These are phyloP conservation scores for Saccharomycopsis fermentans DNA, from an alignment of 805 yeast species.

Conservation along the genomic window DNA sequence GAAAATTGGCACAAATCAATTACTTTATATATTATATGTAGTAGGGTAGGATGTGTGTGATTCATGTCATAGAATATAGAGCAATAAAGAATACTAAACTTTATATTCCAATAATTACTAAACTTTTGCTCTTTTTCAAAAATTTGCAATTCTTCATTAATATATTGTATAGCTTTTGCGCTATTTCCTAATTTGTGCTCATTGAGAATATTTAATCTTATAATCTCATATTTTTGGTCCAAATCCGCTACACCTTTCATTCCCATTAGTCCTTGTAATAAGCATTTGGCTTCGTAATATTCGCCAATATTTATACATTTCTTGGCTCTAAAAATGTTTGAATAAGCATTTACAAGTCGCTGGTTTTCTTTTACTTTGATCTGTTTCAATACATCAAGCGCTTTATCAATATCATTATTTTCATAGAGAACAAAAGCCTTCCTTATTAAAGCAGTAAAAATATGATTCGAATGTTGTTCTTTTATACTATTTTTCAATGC, in stretches of 20 bases:
- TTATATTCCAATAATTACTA: conserved; percentile 36
- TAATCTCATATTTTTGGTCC: conserved; percentile 25
- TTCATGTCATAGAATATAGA: conserved; percentile 28
- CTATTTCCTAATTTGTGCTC: conserved; percentile 21
- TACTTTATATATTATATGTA: conserved; percentile 41
- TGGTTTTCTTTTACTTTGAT: conserved; percentile 20
- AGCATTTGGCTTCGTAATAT: conserved; percentile 22
- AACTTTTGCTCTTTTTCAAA: conserved; percentile 19
- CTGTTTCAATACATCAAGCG: conserved; percentile 28
- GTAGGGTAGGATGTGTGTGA: conserved; percentile 34
- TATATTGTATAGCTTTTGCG: conserved; percentile 21
- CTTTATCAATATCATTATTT: conserved; percentile 32
- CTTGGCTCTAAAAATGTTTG: conserved; percentile 29
- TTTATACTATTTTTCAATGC: conserved; percentile 32
- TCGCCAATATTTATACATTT: conserved; percentile 23
- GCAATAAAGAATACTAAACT: conserved; percentile 39
- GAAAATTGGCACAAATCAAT: conserved; percentile 37
- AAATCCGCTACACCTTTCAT: conserved; percentile 21
- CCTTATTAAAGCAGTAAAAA: conserved; percentile 34
- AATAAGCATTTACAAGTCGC: conserved; percentile 12
- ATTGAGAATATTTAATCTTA: conserved; percentile 22
- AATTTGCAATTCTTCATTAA: conserved; percentile 19
- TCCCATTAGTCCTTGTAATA: conserved; percentile 17
- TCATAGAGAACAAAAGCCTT: conserved; percentile 29
- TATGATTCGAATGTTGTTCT: conserved; percentile 21